Base-by-base conservation (phyloP, 306 rosid species). In the Alnus rubra region DNA sequence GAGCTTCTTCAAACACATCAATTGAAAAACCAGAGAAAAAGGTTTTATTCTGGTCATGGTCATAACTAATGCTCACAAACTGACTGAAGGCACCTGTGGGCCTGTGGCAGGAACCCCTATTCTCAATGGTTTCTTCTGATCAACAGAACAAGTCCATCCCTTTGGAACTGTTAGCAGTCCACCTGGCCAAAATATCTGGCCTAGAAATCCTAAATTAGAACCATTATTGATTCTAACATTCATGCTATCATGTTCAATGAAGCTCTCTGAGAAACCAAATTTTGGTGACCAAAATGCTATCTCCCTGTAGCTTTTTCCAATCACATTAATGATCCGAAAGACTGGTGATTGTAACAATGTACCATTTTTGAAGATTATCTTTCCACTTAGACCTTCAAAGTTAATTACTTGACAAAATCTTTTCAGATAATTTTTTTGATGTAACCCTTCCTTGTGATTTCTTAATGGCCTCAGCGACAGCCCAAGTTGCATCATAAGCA, bases 11-110 rank as follows among this genome's bases (percentile, higher is more conserved):
- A 64, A 92, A 89, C 67, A 90, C 86, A 54, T 77, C 51, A 42
- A 92, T 88, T 37, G 93, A 88, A 75, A 84, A 90, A 16, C 93
- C 97, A 1, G 84, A 74, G 74, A 83, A 7, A 2, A 23, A 59
- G 86, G 63, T 33, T 37, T 51, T 62, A 9, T 88, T 89, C 60
- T 2, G 48, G 13, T 50, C 69, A 12, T 59, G 60, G 35, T 79
- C 75, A 73, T 79, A 77, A 2, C 70, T 78, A 16, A 86, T 89
- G 47, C 60, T 78, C 84, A 92, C 96, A 77, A 89, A 90, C 33
- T 92, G 86, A 2, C 55, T 53, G 49, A 86, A 90, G 2, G 84
- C 86, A 42, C n/a, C n/a, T n/a, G n/a, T n/a, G n/a, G n/a, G n/a
- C 73, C 85, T 4, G 35, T 64, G 0, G 90, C 82, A 10, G 91